Base-by-base conservation (phyloP, 257 asterid genomes). In the Solanum sejunctum region DNA sequence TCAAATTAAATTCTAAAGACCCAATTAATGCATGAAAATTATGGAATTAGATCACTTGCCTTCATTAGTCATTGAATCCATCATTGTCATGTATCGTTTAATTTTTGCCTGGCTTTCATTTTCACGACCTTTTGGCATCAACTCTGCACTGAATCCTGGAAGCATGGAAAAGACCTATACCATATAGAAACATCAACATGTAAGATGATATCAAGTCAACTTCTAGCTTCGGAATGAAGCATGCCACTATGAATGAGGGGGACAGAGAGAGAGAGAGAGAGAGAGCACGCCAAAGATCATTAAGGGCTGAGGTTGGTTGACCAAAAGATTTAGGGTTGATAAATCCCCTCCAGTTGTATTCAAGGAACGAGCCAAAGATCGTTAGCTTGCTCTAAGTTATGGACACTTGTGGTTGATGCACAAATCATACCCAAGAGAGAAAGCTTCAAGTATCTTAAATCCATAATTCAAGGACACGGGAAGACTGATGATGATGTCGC, bases 11-110 rank as follows among this genome's bases (percentile, higher is more conserved):
- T n/a, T n/a, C 11, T 4, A 66, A 66, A 45, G 80, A 69, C 12
- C 9, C 9, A 36, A 45, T 7, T 54, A 78, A 78, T 81, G 69
- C 26, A 18, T 49, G 55, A 41, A 60, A n/a, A 7, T 12, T 39
- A 61, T 43, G 21, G 20, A 43, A 5, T 32, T 36, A 12, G 39
- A 32, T 5, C 78, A 70, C 97, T 90, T 87, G 85, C 98, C 99
- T 92, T 95, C 94, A 82, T 97, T 93, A 60, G 98, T 97, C 99
- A 97, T 97, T 3, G 99, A 97, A 87, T 97, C 99, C 99, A 95
- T 93, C 97, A 97, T 95, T 60, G 98, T 97, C 99, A 94, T 94
- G 86, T 93, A 97, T 83, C 98, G 89, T 89, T 97, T 94, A 43
- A 95, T 88, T 90, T 97, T 97, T 21, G 98, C 90, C 86, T 92